Conservation (phyloP, 805 yeast genomes). For the Pichia occidentalis region DNA sequence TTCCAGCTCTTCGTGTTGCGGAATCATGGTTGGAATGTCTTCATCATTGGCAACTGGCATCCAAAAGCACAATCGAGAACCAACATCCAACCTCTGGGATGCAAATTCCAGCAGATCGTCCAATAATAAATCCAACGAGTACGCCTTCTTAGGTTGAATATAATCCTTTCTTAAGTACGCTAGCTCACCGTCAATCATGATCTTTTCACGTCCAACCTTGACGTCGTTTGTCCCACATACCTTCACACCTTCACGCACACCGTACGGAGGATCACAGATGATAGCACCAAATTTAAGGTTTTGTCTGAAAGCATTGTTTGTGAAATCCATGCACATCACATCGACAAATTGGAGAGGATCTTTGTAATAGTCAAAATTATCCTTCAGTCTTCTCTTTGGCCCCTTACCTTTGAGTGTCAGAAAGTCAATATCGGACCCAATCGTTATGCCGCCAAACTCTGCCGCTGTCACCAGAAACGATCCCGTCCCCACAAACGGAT, state of each 20-base stretch:
- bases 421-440: slow-evolving; percentile 91
- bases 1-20: slow-evolving; percentile 69
- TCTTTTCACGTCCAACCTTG: slow-evolving; percentile 61
- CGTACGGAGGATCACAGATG: slow-evolving; percentile 96
- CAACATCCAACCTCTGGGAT: slow-evolving; percentile 58
- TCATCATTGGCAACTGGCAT: slow-evolving; percentile 96
- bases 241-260: slow-evolving; percentile 91
- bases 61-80: slow-evolving; percentile 90
- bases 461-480: slow-evolving; percentile 87
- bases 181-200: slow-evolving; percentile 70
- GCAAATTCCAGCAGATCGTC: slow-evolving; percentile 75
- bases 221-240: slow-evolving; percentile 74
- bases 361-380: slow-evolving; percentile 74
- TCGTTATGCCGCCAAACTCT: slow-evolving; percentile 67
- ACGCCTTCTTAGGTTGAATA: slow-evolving; percentile 89
- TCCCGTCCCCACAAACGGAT: slow-evolving; percentile 97
- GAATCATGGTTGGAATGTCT: slow-evolving; percentile 49
- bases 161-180: slow-evolving; percentile 77
- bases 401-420: slow-evolving; percentile 65
- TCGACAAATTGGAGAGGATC: slow-evolving; percentile 58
- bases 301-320: slow-evolving; percentile 73
- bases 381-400: slow-evolving; percentile 25
- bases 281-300: slow-evolving; percentile 67
- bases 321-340: slow-evolving; percentile 87
- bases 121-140: slow-evolving; percentile 66